Evolutionary conservation across 2,329 filamentous ascomycete genomes (phyloP).

Genomic region (Xylaria digitata): DNA sequence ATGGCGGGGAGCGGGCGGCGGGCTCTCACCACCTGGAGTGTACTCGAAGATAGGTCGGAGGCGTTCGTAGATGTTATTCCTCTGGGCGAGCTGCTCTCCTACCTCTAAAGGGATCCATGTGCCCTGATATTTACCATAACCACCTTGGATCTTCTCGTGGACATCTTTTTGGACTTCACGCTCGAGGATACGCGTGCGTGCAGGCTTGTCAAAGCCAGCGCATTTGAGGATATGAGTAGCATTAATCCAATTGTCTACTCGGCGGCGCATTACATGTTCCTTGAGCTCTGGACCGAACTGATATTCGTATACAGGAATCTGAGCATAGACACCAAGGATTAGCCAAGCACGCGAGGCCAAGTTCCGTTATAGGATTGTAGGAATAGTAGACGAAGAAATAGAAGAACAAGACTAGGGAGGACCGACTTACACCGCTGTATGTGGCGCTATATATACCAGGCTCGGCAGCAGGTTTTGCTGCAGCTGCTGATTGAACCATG

Average conservation of each 20-base stretch:
- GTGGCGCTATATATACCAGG: slow-evolving; percentile 74
- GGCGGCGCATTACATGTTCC: slow-evolving; percentile 94
- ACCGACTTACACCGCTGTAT: slow-evolving; percentile 71
- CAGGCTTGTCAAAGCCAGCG: slow-evolving; percentile 96
- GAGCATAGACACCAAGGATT: slow-evolving; percentile 26
- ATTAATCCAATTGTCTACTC: slow-evolving; percentile 97
- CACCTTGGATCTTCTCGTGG: slow-evolving; percentile 98
- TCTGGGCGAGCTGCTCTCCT: slow-evolving; percentile 83
- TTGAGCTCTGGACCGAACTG: slow-evolving; percentile 82
- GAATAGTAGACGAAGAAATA: slow-evolving; percentile 21
- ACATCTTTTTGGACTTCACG: slow-evolving; percentile 95
- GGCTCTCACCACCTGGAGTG: slow-evolving; percentile 83
- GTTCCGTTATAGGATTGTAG: neutral
- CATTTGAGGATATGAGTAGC: slow-evolving; percentile 99
- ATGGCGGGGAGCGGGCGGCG: slow-evolving; percentile 93
- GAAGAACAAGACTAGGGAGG: slow-evolving; percentile 24
- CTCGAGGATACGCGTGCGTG: slow-evolving; percentile 92
- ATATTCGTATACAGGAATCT: slow-evolving; percentile 96
- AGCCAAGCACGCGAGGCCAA: neutral
- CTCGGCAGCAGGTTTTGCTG: slow-evolving; percentile 53
- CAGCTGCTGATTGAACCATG: slow-evolving; percentile 36
- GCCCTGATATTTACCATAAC: slow-evolving; percentile 98
- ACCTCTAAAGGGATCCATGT: slow-evolving; percentile 94
- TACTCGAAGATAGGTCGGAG: slow-evolving; percentile 91
- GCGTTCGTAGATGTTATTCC: slow-evolving; percentile 87